phyloP scores from a whole-genome alignment of 768 basidiomycete genomes.

The Suillus sp. region DNA sequence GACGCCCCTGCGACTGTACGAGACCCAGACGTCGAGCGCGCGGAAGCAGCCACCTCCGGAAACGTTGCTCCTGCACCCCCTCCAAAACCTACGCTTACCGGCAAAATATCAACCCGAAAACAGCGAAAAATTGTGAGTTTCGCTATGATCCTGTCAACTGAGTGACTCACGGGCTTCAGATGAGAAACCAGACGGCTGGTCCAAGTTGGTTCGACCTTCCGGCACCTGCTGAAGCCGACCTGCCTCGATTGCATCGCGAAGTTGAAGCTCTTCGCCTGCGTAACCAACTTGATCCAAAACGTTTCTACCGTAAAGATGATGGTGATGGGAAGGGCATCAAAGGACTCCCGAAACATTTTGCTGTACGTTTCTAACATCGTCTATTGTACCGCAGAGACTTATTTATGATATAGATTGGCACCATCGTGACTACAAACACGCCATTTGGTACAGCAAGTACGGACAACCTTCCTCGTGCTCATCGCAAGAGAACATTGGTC shows the following conservation, averaged over 20 bases:
- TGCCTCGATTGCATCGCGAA: constrained; percentile 79
- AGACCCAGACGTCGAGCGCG: constrained; percentile 63
- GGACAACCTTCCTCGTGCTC: constrained; percentile 70
- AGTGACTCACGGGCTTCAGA: constrained; percentile 38
- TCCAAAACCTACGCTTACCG: constrained; percentile 59
- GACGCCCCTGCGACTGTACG: constrained; percentile 50
- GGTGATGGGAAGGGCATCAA: constrained; percentile 85
- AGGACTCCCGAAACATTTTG: constrained; percentile 86
- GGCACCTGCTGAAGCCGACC: constrained; percentile 75
- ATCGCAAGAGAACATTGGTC: constrained; percentile 80
- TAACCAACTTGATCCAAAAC: constrained; percentile 89
- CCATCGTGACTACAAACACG: constrained; percentile 65
- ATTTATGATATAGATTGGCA: constrained; percentile 63
- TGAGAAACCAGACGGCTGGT: constrained; percentile 73
- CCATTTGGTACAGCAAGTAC: constrained; percentile 71
- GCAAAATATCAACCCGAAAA: constrained; percentile 70
- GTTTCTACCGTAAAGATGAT: constrained; percentile 86
- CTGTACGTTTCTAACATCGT: constrained; percentile 52
- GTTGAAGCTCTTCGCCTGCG: constrained; percentile 84
- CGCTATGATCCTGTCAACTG: too few relatives aligned
- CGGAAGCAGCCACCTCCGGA: constrained; percentile 53
- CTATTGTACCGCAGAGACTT: not conserved
- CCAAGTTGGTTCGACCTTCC: constrained; percentile 88
- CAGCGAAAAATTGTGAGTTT: constrained; percentile 66
- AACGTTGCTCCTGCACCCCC: constrained; percentile 59